Evolutionary conservation across 305 asterid species (phyloP).

Genomic region (Fraxinus baroniana): DNA sequence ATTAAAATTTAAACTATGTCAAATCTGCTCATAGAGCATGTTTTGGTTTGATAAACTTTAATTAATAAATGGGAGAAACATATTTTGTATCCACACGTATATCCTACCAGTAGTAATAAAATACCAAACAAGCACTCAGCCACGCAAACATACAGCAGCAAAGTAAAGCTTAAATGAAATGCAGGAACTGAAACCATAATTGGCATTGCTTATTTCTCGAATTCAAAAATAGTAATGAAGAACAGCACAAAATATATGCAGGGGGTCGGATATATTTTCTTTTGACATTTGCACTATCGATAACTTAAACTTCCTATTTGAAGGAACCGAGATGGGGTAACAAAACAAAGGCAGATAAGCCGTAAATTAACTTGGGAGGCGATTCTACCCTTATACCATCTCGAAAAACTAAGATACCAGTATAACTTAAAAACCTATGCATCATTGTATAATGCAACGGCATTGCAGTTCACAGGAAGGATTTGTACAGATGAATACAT

Average conservation of each 20-base stretch:
- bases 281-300: neutral
- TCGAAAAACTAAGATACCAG: constrained; percentile 22
- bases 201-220: neutral
- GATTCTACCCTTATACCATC: constrained; percentile 40
- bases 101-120: neutral
- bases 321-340: neutral
- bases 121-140: neutral
- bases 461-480: constrained; percentile 15
- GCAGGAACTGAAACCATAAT: neutral
- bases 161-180: neutral
- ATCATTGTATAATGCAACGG: constrained; percentile 36
- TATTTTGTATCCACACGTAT: neutral
- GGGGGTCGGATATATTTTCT: neutral
- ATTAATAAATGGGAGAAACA: neutral
- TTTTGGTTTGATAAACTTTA: neutral
- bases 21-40: neutral
- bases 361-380: constrained; percentile 23
- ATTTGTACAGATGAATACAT: constrained; percentile 25
- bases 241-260: neutral
- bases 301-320: neutral
- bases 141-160: neutral
- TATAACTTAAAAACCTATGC: constrained; percentile 33
- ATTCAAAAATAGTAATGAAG: neutral
- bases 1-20: neutral
- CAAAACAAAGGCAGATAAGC: constrained; percentile 33